A percentile compares a stretch with the other conserved stretches of the same genome.
These are phyloP conservation scores for Mortierella alpina DNA, from an alignment of 192 early-diverging fungal genomes.

Conservation along the genomic window DNA sequence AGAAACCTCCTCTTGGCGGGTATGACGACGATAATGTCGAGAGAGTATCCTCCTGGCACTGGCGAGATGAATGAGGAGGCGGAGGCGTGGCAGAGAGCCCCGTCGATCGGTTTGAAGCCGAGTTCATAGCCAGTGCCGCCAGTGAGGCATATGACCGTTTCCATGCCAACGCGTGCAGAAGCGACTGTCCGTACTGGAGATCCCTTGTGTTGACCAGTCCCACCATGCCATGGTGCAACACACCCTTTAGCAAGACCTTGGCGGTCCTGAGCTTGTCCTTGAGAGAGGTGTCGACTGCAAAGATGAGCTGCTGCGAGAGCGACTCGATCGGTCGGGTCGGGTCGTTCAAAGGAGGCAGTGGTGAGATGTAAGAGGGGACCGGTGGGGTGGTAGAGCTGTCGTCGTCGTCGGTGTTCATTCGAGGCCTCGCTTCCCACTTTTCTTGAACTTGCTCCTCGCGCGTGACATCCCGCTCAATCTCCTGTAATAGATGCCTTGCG, in stretches of 20 bases:
- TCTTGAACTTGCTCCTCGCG: conserved; percentile 7
- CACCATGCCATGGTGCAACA: conserved; percentile 25
- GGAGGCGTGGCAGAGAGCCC: conserved; percentile 3
- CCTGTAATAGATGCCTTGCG: conserved; percentile 1
- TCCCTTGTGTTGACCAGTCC: conserved; percentile 45
- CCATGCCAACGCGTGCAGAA: conserved; percentile 35
- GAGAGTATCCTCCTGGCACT: conserved; percentile 5
- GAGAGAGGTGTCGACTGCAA: neutral
- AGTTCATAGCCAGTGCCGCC: conserved; percentile 1
- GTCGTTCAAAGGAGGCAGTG: conserved; percentile 1
- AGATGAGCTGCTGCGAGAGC: conserved; percentile 10
- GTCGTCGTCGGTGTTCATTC: neutral
- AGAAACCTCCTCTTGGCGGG: neutral
- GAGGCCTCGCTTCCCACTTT: neutral
- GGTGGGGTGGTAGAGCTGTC: neutral
- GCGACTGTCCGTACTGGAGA: conserved; percentile 16
- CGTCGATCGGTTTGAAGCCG: neutral
- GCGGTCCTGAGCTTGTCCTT: conserved; percentile 17
- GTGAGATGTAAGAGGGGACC: neutral
- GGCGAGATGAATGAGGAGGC: neutral
- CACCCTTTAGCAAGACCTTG: conserved; percentile 26
- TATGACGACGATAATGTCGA: neutral
- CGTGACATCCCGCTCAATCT: conserved; percentile 3
- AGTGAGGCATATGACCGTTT: conserved; percentile 17
- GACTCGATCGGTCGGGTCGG: conserved; percentile 17